Evolutionary conservation across 768 basidiomycete genomes (phyloP), one percentile per base, ranked within the genome.

Genomic region (Galerina sulciceps): DNA sequence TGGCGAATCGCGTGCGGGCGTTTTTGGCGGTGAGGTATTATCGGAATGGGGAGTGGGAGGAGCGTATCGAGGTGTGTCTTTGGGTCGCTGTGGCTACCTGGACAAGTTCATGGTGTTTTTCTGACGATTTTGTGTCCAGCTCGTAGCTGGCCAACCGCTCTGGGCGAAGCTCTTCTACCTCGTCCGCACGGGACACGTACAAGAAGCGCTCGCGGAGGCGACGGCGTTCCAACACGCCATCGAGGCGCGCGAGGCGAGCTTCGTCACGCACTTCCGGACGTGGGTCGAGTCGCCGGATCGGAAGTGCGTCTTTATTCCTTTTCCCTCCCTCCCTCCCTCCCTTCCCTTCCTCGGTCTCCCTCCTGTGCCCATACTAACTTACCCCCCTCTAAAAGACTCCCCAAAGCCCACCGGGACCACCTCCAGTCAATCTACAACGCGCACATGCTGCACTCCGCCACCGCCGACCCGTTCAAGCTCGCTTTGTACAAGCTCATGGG

Each of bases 81-180:
- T 15, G 5, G 6, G 10, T 58, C 5, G 17, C 17, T 31, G n/a
- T n/a, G n/a, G n/a, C n/a, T n/a, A n/a, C n/a, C n/a, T n/a, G n/a
- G n/a, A n/a, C n/a, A n/a, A n/a, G n/a, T n/a, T n/a, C n/a, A n/a
- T 6, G 17, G 11, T 13, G 20, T 14, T n/a, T 47, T 15, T 38
- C 42, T 36, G 17, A 31, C 22, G 10, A 10, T 42, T 63, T 13
- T 64, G 34, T 23, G 43, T 53, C 20, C 57, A 96, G 91, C 76
- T 94, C 58, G 86, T 96, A 20, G 88, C 90, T 55, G 91, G 91
- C 10, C 89, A 91, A 66, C 93, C 95, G 1, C 65, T 99, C 11
- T 99, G 95, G 94, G 96, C 96, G 10, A 89, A 93, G 57, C 70
- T 96, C n/a, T 98, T 93, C 75, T 96, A 90, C 75, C 84, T 99